Evolutionary conservation across 2,329 filamentous ascomycete species (phyloP), one percentile per base, ranked within the genome.

Genomic region (Huntiella bhutanensis): DNA sequence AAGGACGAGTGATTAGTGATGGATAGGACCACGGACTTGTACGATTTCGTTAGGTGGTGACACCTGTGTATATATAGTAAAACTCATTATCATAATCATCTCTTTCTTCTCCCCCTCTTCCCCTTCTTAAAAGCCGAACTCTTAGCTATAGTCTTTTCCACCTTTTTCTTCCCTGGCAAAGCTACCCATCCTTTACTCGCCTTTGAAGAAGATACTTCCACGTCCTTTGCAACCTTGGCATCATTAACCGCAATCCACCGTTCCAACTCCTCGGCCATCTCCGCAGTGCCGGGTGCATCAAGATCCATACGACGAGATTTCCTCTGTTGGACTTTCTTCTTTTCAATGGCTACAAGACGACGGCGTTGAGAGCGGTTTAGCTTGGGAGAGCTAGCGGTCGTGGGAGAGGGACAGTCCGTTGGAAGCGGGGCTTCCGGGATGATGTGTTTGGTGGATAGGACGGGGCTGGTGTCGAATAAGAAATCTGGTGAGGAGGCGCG

Each of bases 311-410:
- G 19, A 8, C 46, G 46, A 13, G 22, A 11, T 19, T 43, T 43
- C 12, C 35, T n/a, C 34, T 34, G 46, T n/a, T 28, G 12, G 3
- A 33, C 17, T 6, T 41, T 37, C 15, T 48, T 41, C 46, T 48
- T 48, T 16, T 48, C 46, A 11, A 48, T 48, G 16, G 41, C 41
- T 3, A 48, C 46, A 6, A 48, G 19, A 13, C 46, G 41, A 13
- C 46, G 46, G 3, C 46, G 35, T 33, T 43, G 19, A n/a, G 22
- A 41, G 3, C 41, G 46, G 32, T 43, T 43, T 32, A 44, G 22
- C 28, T 48, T 43, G 11, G 39, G 22, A 8, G 32, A 19, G 15
- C 33, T 6, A 8, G 43, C n/a, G 5, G 41, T 3, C 15, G 22
- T n/a, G n/a, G 6, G 33, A 22, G 40, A 28, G 4, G 16, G 7